Base-by-base conservation (phyloP, 1,284 basidiomycete species). In the Malassezia japonica region DNA sequence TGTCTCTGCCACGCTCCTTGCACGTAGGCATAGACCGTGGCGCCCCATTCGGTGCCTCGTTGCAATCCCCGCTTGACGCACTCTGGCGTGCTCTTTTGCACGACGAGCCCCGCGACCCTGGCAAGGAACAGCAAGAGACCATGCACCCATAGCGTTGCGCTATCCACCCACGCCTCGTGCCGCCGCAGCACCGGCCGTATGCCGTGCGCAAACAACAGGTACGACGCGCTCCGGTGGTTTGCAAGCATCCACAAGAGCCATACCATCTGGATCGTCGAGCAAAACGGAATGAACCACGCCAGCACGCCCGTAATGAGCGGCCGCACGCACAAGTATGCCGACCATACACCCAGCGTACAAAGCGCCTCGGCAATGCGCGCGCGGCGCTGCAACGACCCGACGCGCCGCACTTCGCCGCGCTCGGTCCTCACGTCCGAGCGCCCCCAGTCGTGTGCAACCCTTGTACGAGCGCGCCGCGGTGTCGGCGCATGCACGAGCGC, bases 201-300 rank as follows among this genome's bases (percentile, higher is more conserved):
- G 1, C 23, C 15, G 6, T 27, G 39, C 5, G 24, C 13, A 27
- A 43, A 50, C 1, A 28, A 6, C 13, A n/a, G 32, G 13, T 20
- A 8, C 3, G 39, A 47, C 16, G 35, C 51, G 29, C 33, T 46
- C 5, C 24, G 8, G 3, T 33, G 37, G 23, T 54, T 46, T 8
- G 34, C 23, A 28, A 48, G 39, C 46, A 54, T 45, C 51, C 51
- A 54, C n/a, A 54, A 7, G 20, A 54, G 46, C 51, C 51, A 54
- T 12, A 43, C 16, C 5, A 16, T 21, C 16, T 48, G 37, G 21
- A 45, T 3, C 13, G 35, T 41, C 4, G 32, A 27, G n/a, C 28
- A 41, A 20, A 54, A 54, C 9, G 51, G 51, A 4, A 54, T 23
- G 18, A 54, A 13, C 46, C 46, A 54, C 6, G 42, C 31, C 15